Evolutionary conservation across 257 asterid genomes (phyloP).

Genomic region (Solanum rostratum): DNA sequence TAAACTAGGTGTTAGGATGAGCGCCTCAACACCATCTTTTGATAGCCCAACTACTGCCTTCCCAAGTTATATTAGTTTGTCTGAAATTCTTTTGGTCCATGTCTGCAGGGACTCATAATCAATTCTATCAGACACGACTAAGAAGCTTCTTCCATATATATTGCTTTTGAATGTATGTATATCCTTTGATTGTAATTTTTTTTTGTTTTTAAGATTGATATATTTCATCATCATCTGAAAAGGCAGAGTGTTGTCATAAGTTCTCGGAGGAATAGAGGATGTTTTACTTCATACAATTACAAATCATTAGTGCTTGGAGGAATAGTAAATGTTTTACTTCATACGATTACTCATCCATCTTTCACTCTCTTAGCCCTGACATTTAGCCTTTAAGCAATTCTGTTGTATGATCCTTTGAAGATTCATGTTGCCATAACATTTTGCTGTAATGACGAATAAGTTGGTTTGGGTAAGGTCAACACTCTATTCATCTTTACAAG

Average conservation of each 20-base stretch:
- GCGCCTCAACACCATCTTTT: not conserved
- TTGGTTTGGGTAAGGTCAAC: too few relatives aligned
- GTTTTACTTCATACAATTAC: not conserved
- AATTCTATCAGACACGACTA: not conserved
- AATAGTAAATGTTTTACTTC: not conserved
- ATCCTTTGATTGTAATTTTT: not conserved
- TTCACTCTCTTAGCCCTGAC: not conserved
- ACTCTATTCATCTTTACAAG: not conserved
- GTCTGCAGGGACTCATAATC: not conserved
- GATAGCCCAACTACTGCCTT: not conserved
- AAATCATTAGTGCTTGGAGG: not conserved
- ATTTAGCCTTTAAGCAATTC: not conserved
- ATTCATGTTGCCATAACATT: not conserved
- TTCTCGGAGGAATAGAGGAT: not conserved
- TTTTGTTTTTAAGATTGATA: not conserved
- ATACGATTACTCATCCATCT: not conserved
- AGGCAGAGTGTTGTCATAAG: not conserved
- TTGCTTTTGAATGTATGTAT: not conserved
- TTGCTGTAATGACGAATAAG: not conserved
- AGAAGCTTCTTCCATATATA: not conserved
- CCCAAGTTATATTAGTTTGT: not conserved
- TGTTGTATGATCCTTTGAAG: not conserved
- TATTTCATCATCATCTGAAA: not conserved
- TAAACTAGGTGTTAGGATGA: not conserved
- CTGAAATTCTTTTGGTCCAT: not conserved